These are phyloP conservation scores for Infundibulicybe gibba DNA, from an alignment of 768 basidiomycete species.

Conservation along the genomic window DNA sequence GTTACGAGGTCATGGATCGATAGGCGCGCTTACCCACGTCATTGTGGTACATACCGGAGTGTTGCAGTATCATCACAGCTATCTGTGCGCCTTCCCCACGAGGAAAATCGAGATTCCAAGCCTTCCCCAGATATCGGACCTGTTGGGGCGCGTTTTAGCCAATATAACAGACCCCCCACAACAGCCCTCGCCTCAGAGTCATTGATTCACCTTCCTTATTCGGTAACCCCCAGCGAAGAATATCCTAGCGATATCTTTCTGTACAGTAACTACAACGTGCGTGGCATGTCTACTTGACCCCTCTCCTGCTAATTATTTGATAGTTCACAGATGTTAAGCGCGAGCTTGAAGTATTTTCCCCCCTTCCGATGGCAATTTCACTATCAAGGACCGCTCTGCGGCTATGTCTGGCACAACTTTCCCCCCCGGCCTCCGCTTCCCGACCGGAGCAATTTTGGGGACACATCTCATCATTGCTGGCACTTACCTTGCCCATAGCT, in stretches of 20 bases:
- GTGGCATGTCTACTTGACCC: constrained; percentile 18
- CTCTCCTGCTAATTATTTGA: constrained; percentile 6
- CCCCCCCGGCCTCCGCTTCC: constrained; percentile 95
- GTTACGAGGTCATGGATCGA: constrained; percentile 71
- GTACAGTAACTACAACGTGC: constrained; percentile 95
- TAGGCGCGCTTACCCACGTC: constrained; percentile 78
- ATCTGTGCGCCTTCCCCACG: constrained; percentile 65
- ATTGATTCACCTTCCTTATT: constrained; percentile 73
- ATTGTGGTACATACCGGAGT: constrained; percentile 94
- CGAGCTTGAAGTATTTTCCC: constrained; percentile 89
- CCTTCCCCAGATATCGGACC: constrained; percentile 44
- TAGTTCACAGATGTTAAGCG: constrained; percentile 95
- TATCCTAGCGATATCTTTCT: constrained; percentile 84
- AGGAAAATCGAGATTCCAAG: constrained; percentile 44
- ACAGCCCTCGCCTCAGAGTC: constrained; percentile 57
- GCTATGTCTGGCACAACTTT: constrained; percentile 79
- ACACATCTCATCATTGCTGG: constrained; percentile 92
- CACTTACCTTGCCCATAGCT: constrained; percentile 91
- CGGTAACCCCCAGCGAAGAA: constrained; percentile 65
- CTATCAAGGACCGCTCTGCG: constrained; percentile 74
- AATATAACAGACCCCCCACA: constrained; percentile 36
- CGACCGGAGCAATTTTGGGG: constrained; percentile 89
- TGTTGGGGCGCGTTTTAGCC: constrained; percentile 56
- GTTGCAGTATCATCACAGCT: constrained; percentile 78
- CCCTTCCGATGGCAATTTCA: constrained; percentile 74